Evolutionary conservation across 306 rosid genomes (phyloP), one percentile per base, ranked within the genome.

Genomic region (Cicer yamashitae): DNA sequence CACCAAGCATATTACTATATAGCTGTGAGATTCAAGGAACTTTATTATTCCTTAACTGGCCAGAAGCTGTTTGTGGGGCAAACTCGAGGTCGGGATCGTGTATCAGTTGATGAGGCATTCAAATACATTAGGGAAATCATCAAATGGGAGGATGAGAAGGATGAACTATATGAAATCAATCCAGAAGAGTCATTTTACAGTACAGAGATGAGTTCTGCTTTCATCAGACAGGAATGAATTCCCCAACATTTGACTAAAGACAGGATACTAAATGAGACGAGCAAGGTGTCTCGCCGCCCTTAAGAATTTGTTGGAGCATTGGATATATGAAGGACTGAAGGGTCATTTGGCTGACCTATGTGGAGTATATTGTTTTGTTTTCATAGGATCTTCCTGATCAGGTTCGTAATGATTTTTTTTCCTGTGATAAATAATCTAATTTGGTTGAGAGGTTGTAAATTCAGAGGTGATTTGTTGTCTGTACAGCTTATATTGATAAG

Each of bases 21-120:
- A 43, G 98, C 98, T 47, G 87, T 88, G 86, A 92, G 86, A 79
- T 92, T 92, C 88, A 92, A 92, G 87, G 94, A 90, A 68, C 92
- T 92, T 48, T 92, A 92, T 79, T 62, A 17, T 15, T 71, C 90
- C 78, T 73, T 92, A 56, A 90, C 81, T 13, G 77, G 87, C 51
- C 89, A 81, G 61, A 92, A 90, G 88, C 79, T 92, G 81, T 92
- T 83, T 69, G 98, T 86, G 58, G 86, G 89, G 48, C 94, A 84
- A 70, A 90, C 92, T 10, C 88, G 87, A 65, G 96, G 82, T 30
- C 75, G 89, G 56, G 98, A 90, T 17, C 90, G 88, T n/a, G 39
- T 8, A 41, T 81, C 98, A 0, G 92, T 90, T 7, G 94, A 92
- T 45, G 89, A 79, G 72, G 96, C 92, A 72, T 90, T 92, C 81